Conservation (phyloP, 108 stramenopile genomes). For the Mediolabrus comicus region DNA sequence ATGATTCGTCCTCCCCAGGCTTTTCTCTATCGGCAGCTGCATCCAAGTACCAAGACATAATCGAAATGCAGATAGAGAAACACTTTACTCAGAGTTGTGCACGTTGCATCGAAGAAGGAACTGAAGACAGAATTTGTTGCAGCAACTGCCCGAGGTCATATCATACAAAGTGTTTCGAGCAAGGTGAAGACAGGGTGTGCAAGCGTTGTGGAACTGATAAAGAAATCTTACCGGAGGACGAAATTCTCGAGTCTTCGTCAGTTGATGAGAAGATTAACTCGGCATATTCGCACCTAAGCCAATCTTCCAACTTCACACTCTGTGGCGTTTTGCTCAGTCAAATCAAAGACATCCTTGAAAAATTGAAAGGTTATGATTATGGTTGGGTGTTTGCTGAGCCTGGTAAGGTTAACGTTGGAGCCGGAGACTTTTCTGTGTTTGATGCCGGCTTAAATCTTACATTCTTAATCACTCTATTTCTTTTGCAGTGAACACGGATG, state of each 20-base stretch:
- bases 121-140: slow-evolving; percentile 25
- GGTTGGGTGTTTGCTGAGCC: slow-evolving; percentile 40
- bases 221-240: slow-evolving; percentile 20
- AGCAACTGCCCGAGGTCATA: slow-evolving; percentile 33
- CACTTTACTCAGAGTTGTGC: slow-evolving; percentile 8
- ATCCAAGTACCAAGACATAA: slow-evolving; percentile 28
- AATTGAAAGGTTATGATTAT: slow-evolving; percentile 27
- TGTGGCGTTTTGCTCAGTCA: slow-evolving; percentile 21
- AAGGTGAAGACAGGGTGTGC: slow-evolving; percentile 20
- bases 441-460: background rate
- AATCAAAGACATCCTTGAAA: slow-evolving; percentile 3
- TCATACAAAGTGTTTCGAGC: slow-evolving; percentile 25
- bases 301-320: slow-evolving; percentile 13
- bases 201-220: slow-evolving; percentile 26
- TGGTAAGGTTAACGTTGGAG: slow-evolving; percentile 4
- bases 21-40: background rate
- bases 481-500: slow-evolving; percentile 37
- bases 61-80: background rate
- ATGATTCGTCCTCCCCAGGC: slow-evolving; percentile 6
- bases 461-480: background rate
- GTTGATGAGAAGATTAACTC: slow-evolving; percentile 13
- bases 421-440: background rate
- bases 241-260: slow-evolving; percentile 10
- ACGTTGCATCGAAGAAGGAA: slow-evolving; percentile 5
- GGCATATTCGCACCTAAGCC: slow-evolving; percentile 25